Base-by-base conservation (phyloP, 208 protist species). In the Porcisia hertigi region DNA sequence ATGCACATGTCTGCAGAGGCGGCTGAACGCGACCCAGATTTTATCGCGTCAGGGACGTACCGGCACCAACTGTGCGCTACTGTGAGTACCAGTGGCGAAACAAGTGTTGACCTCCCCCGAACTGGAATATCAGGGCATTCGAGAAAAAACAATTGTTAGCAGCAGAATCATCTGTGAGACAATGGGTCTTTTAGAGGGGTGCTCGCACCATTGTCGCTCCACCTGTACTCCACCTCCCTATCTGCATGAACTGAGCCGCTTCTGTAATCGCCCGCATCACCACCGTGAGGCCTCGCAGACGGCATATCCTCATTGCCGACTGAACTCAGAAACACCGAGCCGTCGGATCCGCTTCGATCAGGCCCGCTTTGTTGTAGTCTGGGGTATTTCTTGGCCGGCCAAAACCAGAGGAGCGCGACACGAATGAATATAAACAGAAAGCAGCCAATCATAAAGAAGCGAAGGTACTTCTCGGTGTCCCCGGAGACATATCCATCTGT, bases 401-500 rank as follows among this genome's bases (percentile, higher is more conserved):
- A 25, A 14, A 87, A 70, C 60, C 79, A 85, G 47, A 92, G 73
- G 0, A 92, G 64, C 14, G 82, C 86, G 59, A 92, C 74, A 30
- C 88, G 87, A 53, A 90, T n/a, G 25, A 84, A 73, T n/a, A 92
- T 77, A 77, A 92, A 95, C 5, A 84, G 55, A 55, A 89, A 85
- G 54, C 88, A 89, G 71, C 80, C 82, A 41, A 86, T 66, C 66
- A 92, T 86, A 63, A 86, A 87, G 23, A 92, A 20, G 41, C 86
- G 81, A 55, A 95, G 58, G 20, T 86, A 59, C 43, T 77, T 86
- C 58, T 91, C 81, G 2, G 88, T 92, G 30, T 90, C 79, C 6
- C 84, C 81, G 3, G 81, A 71, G 3, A 95, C 88, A 66, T 95
- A 95, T 58, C 87, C 86, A 55, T 95, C 91, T 41, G 83, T 88